phyloP scores from a whole-genome alignment of 2,329 filamentous ascomycete species.

The Didymella pinodella region DNA sequence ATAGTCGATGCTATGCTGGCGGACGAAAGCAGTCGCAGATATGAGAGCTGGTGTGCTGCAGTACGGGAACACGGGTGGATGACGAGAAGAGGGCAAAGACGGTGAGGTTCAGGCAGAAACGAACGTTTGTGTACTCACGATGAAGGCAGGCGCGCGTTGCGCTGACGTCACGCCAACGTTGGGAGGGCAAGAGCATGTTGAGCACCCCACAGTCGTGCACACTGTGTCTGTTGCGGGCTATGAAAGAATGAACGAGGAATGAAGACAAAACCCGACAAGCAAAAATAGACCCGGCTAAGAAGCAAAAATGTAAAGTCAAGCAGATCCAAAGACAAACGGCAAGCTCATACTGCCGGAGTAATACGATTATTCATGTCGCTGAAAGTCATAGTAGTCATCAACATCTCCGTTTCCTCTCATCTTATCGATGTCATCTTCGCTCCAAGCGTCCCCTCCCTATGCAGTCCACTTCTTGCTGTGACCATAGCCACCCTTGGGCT shows the following conservation, averaged over 20 bases:
- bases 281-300: not conserved
- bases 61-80: not conserved
- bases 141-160: not conserved
- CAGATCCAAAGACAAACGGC: not conserved
- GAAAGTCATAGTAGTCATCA: not conserved
- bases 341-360: not conserved
- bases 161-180: not conserved
- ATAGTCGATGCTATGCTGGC: not conserved
- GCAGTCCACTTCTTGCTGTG: slow-evolving; percentile 16
- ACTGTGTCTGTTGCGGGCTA: no score
- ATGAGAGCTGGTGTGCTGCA: no score
- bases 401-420: not conserved
- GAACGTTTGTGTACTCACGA: not conserved
- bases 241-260: not conserved
- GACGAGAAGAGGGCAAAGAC: not conserved
- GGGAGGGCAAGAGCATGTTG: no score
- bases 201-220: no score
- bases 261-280: not conserved
- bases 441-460: not conserved
- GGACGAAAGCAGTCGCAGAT: not conserved
- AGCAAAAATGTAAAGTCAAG: not conserved
- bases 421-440: not conserved
- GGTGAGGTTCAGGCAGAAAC: not conserved
- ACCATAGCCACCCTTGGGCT: slow-evolving; percentile 11
- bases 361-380: not conserved